Evolutionary conservation across 2,329 filamentous ascomycete species (phyloP), one percentile per base, ranked within the genome.

Genomic region (Pestalotiopsis sp.): DNA sequence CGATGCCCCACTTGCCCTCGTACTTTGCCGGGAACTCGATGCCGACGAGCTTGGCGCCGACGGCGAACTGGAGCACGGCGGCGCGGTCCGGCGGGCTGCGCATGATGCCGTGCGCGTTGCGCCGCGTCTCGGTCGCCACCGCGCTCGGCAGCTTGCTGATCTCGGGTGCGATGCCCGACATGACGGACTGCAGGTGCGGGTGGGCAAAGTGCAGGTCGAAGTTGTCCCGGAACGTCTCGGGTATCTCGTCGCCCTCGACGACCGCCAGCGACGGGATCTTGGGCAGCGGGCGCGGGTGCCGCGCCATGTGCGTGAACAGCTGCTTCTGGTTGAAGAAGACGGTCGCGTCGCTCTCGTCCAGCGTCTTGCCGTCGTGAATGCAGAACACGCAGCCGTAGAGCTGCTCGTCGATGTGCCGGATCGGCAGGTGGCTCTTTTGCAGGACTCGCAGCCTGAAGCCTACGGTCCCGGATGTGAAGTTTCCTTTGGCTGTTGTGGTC

Each of bases 321-420:
- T 85, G 80, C 68, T 81, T 82, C 61, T 85, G 83, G 59, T 75
- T 83, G 73, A 86, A 85, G 74, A 88, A 88, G 9, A 88, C 84
- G 0, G 86, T 88, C 2, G 86, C 82, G 61, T 89, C 86, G 70
- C 84, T 84, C 66, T 85, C 81, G 62, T 88, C 84, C 2, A 82
- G 74, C 0, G 85, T 87, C n/a, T 74, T 78, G 0, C 85, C 85
- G 20, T 78, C 69, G 4, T 84, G 80, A 3, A 87, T 77, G 72
- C 86, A 89, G 72, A 89, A 88, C 1, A 86, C 70, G 69, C 86
- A 89, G 3, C 79, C 85, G 71, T 86, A 89, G 58, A 86, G 73
- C 64, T 84, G 80, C 68, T 88, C 86, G 57, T 88, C 86, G 17
- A 83, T 77, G 14, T 83, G 78, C 66, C 81, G 82, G 4, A 84